Evolutionary conservation across 129 eudicot genomes (phyloP).

Genomic region (Smallanthus sonchifolius): DNA sequence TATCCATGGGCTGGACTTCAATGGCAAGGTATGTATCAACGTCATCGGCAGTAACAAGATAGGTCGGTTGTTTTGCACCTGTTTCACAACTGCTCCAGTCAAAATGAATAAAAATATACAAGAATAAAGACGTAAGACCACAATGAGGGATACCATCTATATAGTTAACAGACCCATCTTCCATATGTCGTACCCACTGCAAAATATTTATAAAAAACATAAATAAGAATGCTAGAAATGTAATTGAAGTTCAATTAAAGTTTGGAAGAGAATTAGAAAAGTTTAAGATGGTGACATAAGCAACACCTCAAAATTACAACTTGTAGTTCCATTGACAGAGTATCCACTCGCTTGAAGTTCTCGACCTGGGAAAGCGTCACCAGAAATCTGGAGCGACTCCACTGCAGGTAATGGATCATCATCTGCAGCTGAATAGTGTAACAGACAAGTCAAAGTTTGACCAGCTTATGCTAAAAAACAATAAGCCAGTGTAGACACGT

Average conservation of each 20-base stretch:
- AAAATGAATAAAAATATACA: not conserved
- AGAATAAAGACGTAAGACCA: not conserved
- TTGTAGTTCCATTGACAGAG: slow-evolving; percentile 90
- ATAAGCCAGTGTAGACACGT: not conserved
- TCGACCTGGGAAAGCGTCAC: slow-evolving; percentile 88
- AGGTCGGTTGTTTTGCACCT: slow-evolving; percentile 94
- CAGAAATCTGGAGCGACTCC: slow-evolving; percentile 84
- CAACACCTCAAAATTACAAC: slow-evolving; percentile 92
- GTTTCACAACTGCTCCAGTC: slow-evolving; percentile 22
- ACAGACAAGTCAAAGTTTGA: not conserved
- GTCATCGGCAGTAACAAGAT: slow-evolving; percentile 91
- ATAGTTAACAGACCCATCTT: slow-evolving; percentile 84
- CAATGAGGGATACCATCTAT: slow-evolving; percentile 63
- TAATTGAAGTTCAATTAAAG: not conserved
- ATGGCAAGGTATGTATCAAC: slow-evolving; percentile 82
- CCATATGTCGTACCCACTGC: slow-evolving; percentile 98
- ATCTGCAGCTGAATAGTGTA: slow-evolving; percentile 74
- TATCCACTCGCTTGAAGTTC: slow-evolving; percentile 84
- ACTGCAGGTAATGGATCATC: slow-evolving; percentile 93
- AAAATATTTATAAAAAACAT: slow-evolving; percentile 16
- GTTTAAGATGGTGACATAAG: slow-evolving; percentile 11
- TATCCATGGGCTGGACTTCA: slow-evolving; percentile 97
- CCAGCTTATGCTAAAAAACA: slow-evolving; percentile 1
- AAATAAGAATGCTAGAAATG: slow-evolving; percentile 2
- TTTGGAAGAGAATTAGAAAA: slow-evolving; percentile 1